A percentile compares a stretch with the other conserved stretches of the same genome.
These are phyloP conservation scores for Podaxis carcinomalis DNA, from an alignment of 768 basidiomycete species.

Conservation along the genomic window DNA sequence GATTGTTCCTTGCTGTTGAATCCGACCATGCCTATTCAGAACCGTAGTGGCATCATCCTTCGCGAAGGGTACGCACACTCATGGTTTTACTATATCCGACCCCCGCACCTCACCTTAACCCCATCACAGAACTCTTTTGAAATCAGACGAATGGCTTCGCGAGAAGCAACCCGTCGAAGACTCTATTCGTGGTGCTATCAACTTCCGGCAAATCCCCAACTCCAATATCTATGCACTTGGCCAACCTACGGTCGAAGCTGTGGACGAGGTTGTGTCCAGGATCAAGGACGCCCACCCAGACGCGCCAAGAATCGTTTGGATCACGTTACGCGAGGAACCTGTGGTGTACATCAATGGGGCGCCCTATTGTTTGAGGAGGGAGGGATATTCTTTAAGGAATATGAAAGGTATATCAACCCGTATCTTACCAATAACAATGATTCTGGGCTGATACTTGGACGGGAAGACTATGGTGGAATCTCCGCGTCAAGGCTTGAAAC, in stretches of 20 bases:
- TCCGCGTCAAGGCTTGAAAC: slow-evolving; percentile 85
- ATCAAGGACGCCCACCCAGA: slow-evolving; percentile 59
- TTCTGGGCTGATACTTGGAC: neutral
- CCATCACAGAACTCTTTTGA: slow-evolving; percentile 65
- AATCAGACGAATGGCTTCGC: slow-evolving; percentile 89
- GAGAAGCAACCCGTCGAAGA: slow-evolving; percentile 63
- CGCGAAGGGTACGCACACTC: slow-evolving; percentile 62
- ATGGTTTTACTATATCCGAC: neutral
- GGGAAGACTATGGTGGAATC: slow-evolving; percentile 88
- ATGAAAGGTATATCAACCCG: slow-evolving; percentile 68
- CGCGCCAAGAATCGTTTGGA: slow-evolving; percentile 73
- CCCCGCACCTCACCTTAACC: neutral
- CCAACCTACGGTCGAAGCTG: slow-evolving; percentile 86
- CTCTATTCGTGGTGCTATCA: slow-evolving; percentile 88
- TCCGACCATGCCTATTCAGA: slow-evolving; percentile 36
- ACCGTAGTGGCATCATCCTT: slow-evolving; percentile 91
- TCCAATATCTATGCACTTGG: slow-evolving; percentile 89
- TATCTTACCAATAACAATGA: neutral
- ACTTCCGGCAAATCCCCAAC: slow-evolving; percentile 81
- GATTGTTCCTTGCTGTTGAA: neutral
- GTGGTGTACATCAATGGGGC: slow-evolving; percentile 90
- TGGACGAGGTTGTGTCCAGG: slow-evolving; percentile 69
- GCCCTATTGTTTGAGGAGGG: slow-evolving; percentile 85
- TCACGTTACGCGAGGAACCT: slow-evolving; percentile 91
- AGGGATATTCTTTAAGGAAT: slow-evolving; percentile 84